Conservation (phyloP, 2,329 filamentous ascomycete species). For the Stenocarpella maydis region DNA sequence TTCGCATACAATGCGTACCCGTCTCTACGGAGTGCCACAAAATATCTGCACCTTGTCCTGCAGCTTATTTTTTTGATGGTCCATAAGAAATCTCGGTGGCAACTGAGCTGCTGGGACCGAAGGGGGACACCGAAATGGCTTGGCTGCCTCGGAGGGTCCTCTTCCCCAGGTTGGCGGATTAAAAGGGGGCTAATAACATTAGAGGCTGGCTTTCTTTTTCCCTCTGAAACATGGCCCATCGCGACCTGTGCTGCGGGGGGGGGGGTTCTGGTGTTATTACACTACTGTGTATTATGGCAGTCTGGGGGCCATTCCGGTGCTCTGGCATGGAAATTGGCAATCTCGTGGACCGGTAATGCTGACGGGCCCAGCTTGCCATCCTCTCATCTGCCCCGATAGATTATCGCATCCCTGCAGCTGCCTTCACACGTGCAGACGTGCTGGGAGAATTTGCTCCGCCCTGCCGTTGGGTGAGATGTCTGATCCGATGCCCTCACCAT, state of each 20-base stretch:
- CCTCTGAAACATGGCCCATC: slow-evolving; percentile 24
- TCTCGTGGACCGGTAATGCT: slow-evolving; percentile 21
- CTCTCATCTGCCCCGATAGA: slow-evolving; percentile 21
- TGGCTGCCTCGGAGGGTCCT: slow-evolving; percentile 18
- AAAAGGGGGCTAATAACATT: slow-evolving; percentile 27
- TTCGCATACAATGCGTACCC: not conserved
- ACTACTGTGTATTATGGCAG: too few species aligned
- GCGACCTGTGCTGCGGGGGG: not conserved
- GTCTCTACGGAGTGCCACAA: not conserved
- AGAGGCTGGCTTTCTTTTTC: slow-evolving; percentile 18
- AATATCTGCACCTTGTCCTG: not conserved
- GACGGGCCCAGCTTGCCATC: slow-evolving; percentile 3
- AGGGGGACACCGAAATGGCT: slow-evolving; percentile 20
- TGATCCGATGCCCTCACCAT: slow-evolving; percentile 2
- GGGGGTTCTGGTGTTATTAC: too few species aligned
- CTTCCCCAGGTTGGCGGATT: slow-evolving; percentile 10
- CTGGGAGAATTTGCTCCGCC: too few species aligned
- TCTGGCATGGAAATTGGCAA: slow-evolving; percentile 27
- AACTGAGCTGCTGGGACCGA: too few species aligned
- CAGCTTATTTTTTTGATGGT: not conserved
- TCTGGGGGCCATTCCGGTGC: slow-evolving; percentile 6
- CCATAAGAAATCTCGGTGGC: slow-evolving; percentile 27
- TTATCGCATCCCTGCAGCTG: slow-evolving; percentile 30
- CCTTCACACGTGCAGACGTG: not conserved
- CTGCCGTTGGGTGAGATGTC: not conserved